A percentile compares a stretch with the other conserved stretches of the same genome.
These are phyloP conservation scores for Calocera viscosa DNA, from an alignment of 768 basidiomycete genomes.

Conservation along the genomic window DNA sequence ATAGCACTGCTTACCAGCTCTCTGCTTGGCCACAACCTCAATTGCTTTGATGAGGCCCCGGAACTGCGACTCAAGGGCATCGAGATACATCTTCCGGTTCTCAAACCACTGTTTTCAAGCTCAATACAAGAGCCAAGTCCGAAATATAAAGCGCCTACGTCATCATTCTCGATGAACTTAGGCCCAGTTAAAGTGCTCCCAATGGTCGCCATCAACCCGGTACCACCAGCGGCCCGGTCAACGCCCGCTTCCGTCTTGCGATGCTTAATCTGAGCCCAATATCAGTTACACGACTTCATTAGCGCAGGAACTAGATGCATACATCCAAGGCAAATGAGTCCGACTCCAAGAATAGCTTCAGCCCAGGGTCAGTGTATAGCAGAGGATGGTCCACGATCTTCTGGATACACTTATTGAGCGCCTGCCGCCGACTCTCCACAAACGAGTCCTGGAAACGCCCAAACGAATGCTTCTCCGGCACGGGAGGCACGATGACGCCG, in stretches of 20 bases:
- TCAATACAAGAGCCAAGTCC: background rate
- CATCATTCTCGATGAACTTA: slow-evolving; percentile 78
- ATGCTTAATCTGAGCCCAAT: slow-evolving; percentile 59
- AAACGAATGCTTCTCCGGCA: slow-evolving; percentile 88
- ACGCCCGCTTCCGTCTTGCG: slow-evolving; percentile 62
- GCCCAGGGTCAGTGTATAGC: slow-evolving; percentile 71
- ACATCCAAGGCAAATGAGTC: slow-evolving; percentile 87
- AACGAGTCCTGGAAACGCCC: slow-evolving; percentile 90
- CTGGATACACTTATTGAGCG: slow-evolving; percentile 78
- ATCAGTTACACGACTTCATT: background rate
- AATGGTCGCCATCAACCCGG: slow-evolving; percentile 68
- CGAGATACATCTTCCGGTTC: slow-evolving; percentile 68
- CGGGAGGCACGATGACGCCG: slow-evolving; percentile 92
- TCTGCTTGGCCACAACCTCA: slow-evolving; percentile 70
- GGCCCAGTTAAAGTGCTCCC: slow-evolving; percentile 68
- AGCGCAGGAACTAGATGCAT: slow-evolving; percentile 24
- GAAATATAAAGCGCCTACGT: slow-evolving; percentile 34
- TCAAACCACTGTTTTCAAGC: slow-evolving; percentile 70
- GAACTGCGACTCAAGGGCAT: slow-evolving; percentile 80
- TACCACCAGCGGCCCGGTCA: slow-evolving; percentile 41
- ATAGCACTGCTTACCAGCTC: slow-evolving; percentile 45
- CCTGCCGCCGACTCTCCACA: slow-evolving; percentile 70
- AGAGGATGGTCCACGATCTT: slow-evolving; percentile 91
- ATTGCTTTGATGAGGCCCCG: slow-evolving; percentile 78
- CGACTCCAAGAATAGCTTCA: slow-evolving; percentile 83